Evolutionary conservation across 495 filamentous ascomycete species (phyloP).

Genomic region (Saxophila tyrrhenica): DNA sequence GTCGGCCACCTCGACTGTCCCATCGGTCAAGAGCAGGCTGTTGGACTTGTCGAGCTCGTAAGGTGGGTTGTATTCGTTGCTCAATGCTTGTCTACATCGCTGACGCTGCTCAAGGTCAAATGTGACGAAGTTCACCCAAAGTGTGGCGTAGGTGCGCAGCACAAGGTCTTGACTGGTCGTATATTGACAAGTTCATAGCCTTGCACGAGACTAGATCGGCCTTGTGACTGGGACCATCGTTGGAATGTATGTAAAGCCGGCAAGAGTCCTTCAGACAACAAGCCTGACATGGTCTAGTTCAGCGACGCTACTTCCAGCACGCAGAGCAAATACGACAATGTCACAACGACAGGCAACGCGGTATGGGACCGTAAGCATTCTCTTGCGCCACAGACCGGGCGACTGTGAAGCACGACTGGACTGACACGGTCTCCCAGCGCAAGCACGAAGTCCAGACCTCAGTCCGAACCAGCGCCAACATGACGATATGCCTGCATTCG

Average conservation of each 20-base stretch:
- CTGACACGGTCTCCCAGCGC: no score
- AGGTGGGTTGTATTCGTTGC: conserved; percentile 5
- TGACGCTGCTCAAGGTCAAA: conserved; percentile 15
- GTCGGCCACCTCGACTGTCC: conserved; percentile 9
- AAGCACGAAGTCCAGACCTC: background rate
- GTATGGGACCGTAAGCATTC: conserved; percentile 43
- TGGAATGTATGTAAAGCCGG: conserved; percentile 13
- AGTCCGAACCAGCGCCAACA: background rate
- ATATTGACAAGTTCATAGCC: conserved; percentile 8
- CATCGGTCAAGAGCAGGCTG: conserved; percentile 20
- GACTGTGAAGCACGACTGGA: no score
- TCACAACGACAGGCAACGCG: conserved; percentile 36
- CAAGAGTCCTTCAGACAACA: no score
- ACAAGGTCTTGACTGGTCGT: background rate
- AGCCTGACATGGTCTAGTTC: conserved; percentile 14
- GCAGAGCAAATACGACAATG: conserved; percentile 26
- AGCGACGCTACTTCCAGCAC: conserved; percentile 19
- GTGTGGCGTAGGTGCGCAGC: conserved; percentile 12
- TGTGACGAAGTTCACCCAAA: conserved; percentile 18
- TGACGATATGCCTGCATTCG: conserved; percentile 40
- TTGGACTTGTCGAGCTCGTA: conserved; percentile 20
- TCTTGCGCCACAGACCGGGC: no score
- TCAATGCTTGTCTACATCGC: background rate
- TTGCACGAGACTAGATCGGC: conserved; percentile 13
- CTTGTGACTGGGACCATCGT: conserved; percentile 19